Base-by-base conservation (phyloP, 2,329 filamentous ascomycete species). In the Penicillium sclerotiorum region DNA sequence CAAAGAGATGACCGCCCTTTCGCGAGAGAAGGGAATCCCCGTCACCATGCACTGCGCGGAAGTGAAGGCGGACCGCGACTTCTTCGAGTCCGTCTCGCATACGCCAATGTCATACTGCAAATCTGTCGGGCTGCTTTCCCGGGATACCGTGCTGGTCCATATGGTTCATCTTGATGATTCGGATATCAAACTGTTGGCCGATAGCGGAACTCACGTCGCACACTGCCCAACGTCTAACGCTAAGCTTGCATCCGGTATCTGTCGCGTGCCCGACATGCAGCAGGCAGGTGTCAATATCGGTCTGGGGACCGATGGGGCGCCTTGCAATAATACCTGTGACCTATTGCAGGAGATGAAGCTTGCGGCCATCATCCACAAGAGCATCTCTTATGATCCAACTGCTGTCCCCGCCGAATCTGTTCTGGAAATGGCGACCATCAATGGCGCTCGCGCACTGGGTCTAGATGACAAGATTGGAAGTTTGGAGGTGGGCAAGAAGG, bases 341-440 rank as follows among this genome's bases (percentile, higher is more conserved):
- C 72, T 81, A 62, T 59, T 81, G 15, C 75, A 75, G 40, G 78
- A 81, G 63, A 80, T 80, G 76, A 76, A 77, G 42, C 66, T 80
- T 0, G 77, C 78, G 0, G 73, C 70, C 0, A 75, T 80, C 9
- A 61, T 81, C 27, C 79, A 81, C 51, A 76, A 77, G 53, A 75
- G 75, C 15, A 50, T 58, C 2, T 67, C 65, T 4, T 66, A 69
- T 38, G 70, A 80, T 51, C 75, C 79, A 2, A 68, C 64, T 0
- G 53, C 69, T 0, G 64, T 80, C 1, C 68, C 69, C 0, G 78
- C 78, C 0, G 73, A 79, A 49, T 65, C 67, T 0, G 77, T 76
- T 2, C 61, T 80, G 21, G 74, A 77, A 55, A 79, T 81, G 75
- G 77, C 77, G 0, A 80, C 78, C 0, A 77, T 80, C 52, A 73